phyloP scores from a whole-genome alignment of 1,284 basidiomycete genomes.

The Ceratobasidium sp. region DNA sequence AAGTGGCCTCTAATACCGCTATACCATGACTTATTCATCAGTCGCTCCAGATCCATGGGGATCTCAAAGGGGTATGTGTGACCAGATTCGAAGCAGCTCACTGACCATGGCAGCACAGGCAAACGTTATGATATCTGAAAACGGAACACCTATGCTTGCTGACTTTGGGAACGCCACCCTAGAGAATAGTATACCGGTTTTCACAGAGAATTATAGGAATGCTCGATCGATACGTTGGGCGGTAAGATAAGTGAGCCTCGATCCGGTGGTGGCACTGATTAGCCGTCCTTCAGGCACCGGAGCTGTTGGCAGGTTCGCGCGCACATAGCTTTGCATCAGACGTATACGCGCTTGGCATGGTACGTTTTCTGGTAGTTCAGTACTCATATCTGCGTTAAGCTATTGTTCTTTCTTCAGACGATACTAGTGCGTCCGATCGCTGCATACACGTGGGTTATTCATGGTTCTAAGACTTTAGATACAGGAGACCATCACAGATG shows the following conservation, averaged over 20 bases:
- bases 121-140: background rate
- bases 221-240: background rate
- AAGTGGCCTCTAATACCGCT: background rate
- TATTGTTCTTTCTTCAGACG: too few relatives aligned
- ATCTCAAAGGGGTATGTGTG: background rate
- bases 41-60: background rate
- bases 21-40: background rate
- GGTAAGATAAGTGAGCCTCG: background rate
- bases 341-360: conserved; percentile 28
- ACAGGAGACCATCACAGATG: background rate
- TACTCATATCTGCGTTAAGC: too few relatives aligned
- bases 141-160: background rate
- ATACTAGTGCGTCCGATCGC: too few relatives aligned
- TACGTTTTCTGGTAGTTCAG: background rate
- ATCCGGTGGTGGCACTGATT: background rate
- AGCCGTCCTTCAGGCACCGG: conserved; percentile 1
- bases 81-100: background rate
- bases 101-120: background rate
- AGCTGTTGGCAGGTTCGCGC: background rate
- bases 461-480: too few relatives aligned
- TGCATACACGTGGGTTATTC: too few relatives aligned
- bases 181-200: background rate
- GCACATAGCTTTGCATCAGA: conserved; percentile 1
- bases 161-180: conserved; percentile 2
- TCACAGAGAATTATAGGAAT: background rate